Evolutionary conservation across 441 rosid genomes (phyloP).

Genomic region (Erodium texanum): DNA sequence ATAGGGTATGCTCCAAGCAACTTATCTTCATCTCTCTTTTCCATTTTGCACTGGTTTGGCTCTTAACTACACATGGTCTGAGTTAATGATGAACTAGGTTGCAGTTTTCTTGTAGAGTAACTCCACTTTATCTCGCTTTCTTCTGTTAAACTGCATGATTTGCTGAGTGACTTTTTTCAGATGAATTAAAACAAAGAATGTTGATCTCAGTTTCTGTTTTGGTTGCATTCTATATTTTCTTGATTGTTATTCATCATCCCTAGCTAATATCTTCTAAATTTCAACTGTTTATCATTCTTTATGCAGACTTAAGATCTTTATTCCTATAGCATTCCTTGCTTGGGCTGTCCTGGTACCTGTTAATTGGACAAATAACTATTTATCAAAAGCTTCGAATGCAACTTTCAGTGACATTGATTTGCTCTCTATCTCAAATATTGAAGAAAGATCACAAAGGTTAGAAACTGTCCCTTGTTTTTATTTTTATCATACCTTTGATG

Average conservation of each 20-base stretch:
- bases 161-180: background rate
- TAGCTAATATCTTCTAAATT: background rate
- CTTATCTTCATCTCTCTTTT: no score
- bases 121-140: background rate
- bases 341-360: constrained; percentile 82
- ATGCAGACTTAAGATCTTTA: constrained; percentile 82
- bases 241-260: background rate
- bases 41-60: constrained; percentile 3
- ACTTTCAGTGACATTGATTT: constrained; percentile 78
- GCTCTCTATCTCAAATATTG: constrained; percentile 82
- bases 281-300: constrained; percentile 8
- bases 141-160: background rate
- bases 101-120: background rate
- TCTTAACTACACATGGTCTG: background rate
- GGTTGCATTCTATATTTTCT: background rate
- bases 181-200: background rate
- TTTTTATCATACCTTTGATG: background rate
- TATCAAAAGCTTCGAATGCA: constrained; percentile 35
- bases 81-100: background rate
- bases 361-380: constrained; percentile 44
- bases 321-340: constrained; percentile 67
- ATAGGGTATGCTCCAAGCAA: constrained; percentile 44
- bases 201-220: constrained; percentile 2
- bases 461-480: background rate
- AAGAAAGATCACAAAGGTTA: constrained; percentile 51